phyloP scores from a whole-genome alignment of 352 stramenopile genomes.

The Elongisporangium undulatum region DNA sequence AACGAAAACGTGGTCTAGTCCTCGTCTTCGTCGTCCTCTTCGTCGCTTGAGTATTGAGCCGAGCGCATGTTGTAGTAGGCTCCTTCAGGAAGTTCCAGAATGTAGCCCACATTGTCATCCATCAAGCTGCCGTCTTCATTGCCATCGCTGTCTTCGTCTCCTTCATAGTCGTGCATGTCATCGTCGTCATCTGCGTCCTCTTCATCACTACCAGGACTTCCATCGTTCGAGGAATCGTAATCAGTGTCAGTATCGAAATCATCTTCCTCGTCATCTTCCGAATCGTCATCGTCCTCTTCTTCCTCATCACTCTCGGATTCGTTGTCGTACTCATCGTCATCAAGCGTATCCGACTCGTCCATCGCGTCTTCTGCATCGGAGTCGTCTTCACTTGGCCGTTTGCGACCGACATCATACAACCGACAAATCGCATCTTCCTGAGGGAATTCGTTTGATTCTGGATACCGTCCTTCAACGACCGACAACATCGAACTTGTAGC shows the following conservation, averaged over 20 bases:
- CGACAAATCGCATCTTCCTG: constrained; percentile 80
- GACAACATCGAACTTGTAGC: constrained; percentile 59
- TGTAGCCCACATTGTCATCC: constrained; percentile 51
- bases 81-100: constrained; percentile 68
- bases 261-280: constrained; percentile 43
- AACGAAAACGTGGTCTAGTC: constrained; percentile 22
- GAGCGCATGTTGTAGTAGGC: constrained; percentile 62
- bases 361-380: constrained; percentile 81
- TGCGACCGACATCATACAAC: constrained; percentile 85
- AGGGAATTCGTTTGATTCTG: constrained; percentile 45
- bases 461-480: constrained; percentile 71
- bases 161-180: constrained; percentile 22
- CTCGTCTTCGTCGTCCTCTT: constrained; percentile 65
- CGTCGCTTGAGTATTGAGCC: constrained; percentile 70
- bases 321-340: constrained; percentile 80
- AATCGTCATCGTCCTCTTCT: constrained; percentile 26
- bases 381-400: constrained; percentile 81
- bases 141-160: constrained; percentile 27
- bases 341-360: constrained; percentile 61
- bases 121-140: constrained; percentile 24
- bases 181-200: constrained; percentile 32
- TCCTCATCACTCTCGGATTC: constrained; percentile 43
- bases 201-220: constrained; percentile 20
- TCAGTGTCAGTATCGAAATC: constrained; percentile 47
- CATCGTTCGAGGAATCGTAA: constrained; percentile 31